Conservation (phyloP, 108 stramenopile genomes). For the Nitzschia palea region DNA sequence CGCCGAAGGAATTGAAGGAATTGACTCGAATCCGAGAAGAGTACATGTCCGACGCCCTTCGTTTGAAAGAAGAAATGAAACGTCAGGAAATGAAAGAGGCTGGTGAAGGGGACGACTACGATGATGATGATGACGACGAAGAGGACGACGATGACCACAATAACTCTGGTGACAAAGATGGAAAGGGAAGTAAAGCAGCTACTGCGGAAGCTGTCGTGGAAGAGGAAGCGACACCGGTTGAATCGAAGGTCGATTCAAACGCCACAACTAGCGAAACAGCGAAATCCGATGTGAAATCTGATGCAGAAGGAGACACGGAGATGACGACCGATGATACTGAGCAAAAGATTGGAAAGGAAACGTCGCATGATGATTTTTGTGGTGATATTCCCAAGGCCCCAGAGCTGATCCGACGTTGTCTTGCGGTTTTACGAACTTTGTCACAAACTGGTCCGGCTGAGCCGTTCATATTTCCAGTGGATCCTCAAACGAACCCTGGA, state of each 20-base stretch:
- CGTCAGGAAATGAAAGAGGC: conserved; percentile 56
- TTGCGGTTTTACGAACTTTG: conserved; percentile 78
- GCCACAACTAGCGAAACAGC: conserved; percentile 7
- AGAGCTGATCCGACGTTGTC: conserved; percentile 80
- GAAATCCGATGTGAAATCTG: not conserved
- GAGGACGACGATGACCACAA: conserved; percentile 35
- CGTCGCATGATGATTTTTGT: conserved; percentile 78
- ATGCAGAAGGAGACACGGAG: not conserved
- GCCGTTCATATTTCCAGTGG: conserved; percentile 82
- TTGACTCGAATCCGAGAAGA: conserved; percentile 57
- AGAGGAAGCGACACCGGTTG: not conserved
- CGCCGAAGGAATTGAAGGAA: conserved; percentile 53
- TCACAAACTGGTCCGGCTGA: conserved; percentile 61
- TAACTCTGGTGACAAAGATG: not conserved
- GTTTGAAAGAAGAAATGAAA: conserved; percentile 76
- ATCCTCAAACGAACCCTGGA: conserved; percentile 81
- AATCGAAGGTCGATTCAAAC: not conserved
- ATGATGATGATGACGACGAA: conserved; percentile 80
- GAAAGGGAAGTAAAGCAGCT: not conserved
- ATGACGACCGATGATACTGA: not conserved
- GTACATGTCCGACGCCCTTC: conserved; percentile 79
- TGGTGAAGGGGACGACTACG: conserved; percentile 68
- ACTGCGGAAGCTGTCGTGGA: not conserved
- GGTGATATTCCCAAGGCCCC: conserved; percentile 74
- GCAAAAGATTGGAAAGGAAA: conserved; percentile 45